Percentiles rank a stretch among this genome's conserved stretches.
These are phyloP conservation scores for Rhodotorula kratochvilovae DNA, from an alignment of 768 basidiomycete species.

Conservation along the genomic window DNA sequence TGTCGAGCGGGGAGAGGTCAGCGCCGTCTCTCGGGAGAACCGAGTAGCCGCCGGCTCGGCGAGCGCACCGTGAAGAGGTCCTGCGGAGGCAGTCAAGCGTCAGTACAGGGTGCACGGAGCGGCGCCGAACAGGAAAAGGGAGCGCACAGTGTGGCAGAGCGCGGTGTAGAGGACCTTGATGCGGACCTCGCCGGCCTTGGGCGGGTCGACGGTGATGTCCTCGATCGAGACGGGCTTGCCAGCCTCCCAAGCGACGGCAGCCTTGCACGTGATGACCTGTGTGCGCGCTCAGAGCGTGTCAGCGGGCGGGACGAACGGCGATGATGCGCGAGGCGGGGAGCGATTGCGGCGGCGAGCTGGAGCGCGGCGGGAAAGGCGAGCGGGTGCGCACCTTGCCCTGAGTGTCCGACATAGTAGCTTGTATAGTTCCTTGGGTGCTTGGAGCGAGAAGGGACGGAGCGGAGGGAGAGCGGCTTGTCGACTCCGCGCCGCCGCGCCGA, in stretches of 20 bases:
- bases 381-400: constrained; percentile 19
- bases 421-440: not conserved
- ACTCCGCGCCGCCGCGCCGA: too few species aligned
- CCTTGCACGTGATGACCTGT: constrained; percentile 41
- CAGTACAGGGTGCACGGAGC: not conserved
- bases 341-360: too few species aligned
- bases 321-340: not conserved
- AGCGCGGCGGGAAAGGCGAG: not conserved
- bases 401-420: constrained; percentile 26
- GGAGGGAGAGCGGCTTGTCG: too few species aligned
- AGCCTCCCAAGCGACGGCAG: constrained; percentile 81
- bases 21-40: not conserved
- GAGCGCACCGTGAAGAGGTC: constrained; percentile 37
- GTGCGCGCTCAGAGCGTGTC: not conserved
- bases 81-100: not conserved
- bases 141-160: constrained; percentile 76
- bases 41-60: too few species aligned
- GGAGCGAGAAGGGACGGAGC: not conserved
- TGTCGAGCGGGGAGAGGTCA: not conserved
- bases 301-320: too few species aligned
- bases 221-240: constrained; percentile 80
- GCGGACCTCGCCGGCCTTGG: constrained; percentile 81
- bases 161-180: constrained; percentile 90
- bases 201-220: constrained; percentile 89
- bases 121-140: constrained; percentile 19